These are phyloP conservation scores for Ogataea dorogensis DNA, from an alignment of 805 yeast genomes.

Conservation along the genomic window DNA sequence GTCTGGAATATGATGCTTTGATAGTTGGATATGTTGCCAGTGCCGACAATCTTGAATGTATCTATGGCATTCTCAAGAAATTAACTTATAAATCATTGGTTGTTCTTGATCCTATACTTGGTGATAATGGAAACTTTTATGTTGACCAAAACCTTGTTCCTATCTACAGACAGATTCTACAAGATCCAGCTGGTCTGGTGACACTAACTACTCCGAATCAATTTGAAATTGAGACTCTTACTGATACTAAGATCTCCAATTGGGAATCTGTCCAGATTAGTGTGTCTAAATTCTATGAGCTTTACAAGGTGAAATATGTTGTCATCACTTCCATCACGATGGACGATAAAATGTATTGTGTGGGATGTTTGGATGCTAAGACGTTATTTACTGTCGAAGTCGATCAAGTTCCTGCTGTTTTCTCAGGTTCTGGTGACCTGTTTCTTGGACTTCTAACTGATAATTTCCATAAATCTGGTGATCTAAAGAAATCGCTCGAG, in stretches of 20 bases:
- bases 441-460: slow-evolving; percentile 63
- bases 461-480: slow-evolving; percentile 35
- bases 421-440: slow-evolving; percentile 75
- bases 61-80: slow-evolving; percentile 35
- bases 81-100: slow-evolving; percentile 41
- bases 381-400: slow-evolving; percentile 39
- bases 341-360: slow-evolving; percentile 34
- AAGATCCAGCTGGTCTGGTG: slow-evolving; percentile 36
- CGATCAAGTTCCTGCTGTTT: slow-evolving; percentile 52
- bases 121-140: slow-evolving; percentile 83
- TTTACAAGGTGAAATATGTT: slow-evolving; percentile 47
- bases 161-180: slow-evolving; percentile 48
- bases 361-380: slow-evolving; percentile 38
- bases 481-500: slow-evolving; percentile 36
- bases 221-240: slow-evolving; percentile 64
- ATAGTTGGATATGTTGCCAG: slow-evolving; percentile 81
- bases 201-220: slow-evolving; percentile 69
- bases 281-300: slow-evolving; percentile 40
- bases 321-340: slow-evolving; percentile 56
- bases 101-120: slow-evolving; percentile 88
- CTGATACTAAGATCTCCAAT: slow-evolving; percentile 43
- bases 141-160: slow-evolving; percentile 60
- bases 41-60: slow-evolving; percentile 49
- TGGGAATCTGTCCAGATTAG: slow-evolving; percentile 39
- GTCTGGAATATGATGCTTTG: slow-evolving; percentile 58